Evolutionary conservation across 2,329 filamentous ascomycete species (phyloP).

Genomic region (Plectosphaerella plurivora): DNA sequence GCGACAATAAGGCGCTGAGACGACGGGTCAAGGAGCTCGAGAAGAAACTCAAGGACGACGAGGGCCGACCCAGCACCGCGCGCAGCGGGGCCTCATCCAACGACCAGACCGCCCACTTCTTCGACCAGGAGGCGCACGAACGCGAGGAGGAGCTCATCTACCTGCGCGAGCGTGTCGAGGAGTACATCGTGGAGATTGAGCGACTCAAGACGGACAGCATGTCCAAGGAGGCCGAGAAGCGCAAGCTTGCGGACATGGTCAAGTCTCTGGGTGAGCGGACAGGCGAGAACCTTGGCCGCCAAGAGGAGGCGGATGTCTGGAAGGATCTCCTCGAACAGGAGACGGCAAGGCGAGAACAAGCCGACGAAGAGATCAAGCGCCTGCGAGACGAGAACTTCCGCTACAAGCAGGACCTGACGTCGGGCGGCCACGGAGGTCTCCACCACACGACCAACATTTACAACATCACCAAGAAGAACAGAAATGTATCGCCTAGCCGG

Average conservation of each 20-base stretch:
- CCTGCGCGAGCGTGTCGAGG: constrained; percentile 79
- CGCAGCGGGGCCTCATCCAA: constrained; percentile 52
- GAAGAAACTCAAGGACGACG: constrained; percentile 66
- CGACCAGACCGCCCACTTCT: constrained; percentile 50
- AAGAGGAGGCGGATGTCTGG: constrained; percentile 78
- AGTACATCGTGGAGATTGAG: constrained; percentile 80
- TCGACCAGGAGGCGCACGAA: constrained; percentile 59
- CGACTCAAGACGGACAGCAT: constrained; percentile 74
- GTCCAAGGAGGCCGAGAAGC: constrained; percentile 77
- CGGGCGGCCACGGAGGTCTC: constrained; percentile 19
- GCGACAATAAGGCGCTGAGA: constrained; percentile 81
- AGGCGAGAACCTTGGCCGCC: constrained; percentile 44
- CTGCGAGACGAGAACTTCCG: constrained; percentile 81
- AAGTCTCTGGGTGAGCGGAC: constrained; percentile 45
- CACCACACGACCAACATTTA: constrained; percentile 64
- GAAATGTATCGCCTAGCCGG: constrained; percentile 42
- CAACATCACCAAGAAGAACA: constrained; percentile 55
- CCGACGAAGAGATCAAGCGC: constrained; percentile 81
- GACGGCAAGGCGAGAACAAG: constrained; percentile 80
- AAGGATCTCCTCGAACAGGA: constrained; percentile 93
- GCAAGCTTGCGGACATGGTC: constrained; percentile 79
- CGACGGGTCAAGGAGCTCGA: constrained; percentile 83
- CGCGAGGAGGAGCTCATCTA: constrained; percentile 83
- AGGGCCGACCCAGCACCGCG: constrained; percentile 57
- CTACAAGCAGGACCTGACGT: constrained; percentile 55